Conservation (phyloP, 106 monocot genomes). For the Acanthochlamys bracteata region DNA sequence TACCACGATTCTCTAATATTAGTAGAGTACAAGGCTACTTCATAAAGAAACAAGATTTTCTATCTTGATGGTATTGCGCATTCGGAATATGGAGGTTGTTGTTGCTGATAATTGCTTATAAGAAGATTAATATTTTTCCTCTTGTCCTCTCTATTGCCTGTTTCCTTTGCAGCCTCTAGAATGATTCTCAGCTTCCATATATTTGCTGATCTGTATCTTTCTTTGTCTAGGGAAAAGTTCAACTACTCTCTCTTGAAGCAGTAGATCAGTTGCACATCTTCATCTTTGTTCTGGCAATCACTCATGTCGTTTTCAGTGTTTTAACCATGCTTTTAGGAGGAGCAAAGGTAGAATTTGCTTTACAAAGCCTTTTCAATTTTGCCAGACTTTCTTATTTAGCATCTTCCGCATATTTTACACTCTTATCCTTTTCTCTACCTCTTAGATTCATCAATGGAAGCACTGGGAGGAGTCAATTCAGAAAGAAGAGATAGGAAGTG, state of each 20-base stretch:
- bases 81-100: too few species aligned
- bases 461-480: constrained; percentile 57
- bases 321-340: constrained; percentile 60
- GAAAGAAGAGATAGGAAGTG: constrained; percentile 22
- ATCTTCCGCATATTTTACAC: not conserved
- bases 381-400: too few species aligned
- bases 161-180: too few species aligned
- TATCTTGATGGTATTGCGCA: too few species aligned
- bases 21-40: too few species aligned
- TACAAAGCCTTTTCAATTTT: too few species aligned
- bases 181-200: too few species aligned
- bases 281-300: constrained; percentile 63
- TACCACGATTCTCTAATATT: too few species aligned
- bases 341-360: constrained; percentile 56
- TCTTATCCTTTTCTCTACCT: not conserved
- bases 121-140: too few species aligned
- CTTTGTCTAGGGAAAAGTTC: not conserved
- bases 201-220: not conserved
- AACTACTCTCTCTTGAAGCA: constrained; percentile 39
- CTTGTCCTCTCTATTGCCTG: too few species aligned
- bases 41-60: too few species aligned
- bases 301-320: constrained; percentile 56
- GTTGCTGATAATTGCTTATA: too few species aligned
- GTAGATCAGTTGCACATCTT: constrained; percentile 61
- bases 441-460: constrained; percentile 60